Base-by-base conservation (phyloP, 305 asterid species). In the Salvia sclarea region DNA sequence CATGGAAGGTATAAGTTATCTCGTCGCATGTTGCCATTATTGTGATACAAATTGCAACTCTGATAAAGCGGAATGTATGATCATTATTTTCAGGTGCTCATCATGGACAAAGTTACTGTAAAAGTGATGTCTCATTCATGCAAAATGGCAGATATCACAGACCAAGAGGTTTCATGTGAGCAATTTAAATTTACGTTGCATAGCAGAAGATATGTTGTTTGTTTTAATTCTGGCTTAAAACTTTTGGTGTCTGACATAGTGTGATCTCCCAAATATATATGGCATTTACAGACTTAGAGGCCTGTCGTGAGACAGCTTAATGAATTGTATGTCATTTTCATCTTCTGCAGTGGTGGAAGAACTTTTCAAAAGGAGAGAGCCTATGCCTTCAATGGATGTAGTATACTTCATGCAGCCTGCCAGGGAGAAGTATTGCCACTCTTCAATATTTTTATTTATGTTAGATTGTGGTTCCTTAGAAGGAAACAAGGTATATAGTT, bases 141-240 rank as follows among this genome's bases (percentile, higher is more conserved):
- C 85, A 94, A 94, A 86, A 94, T 94, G 99, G 93, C 95, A 63
- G 99, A 94, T 76, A 94, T 94, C 62, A 91, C 97, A 2, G 97
- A 91, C 74, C 93, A 94, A 83, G 97, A 96, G 75, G 85, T 94
- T 83, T 94, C 99, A 65, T 77, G 99, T 94, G 83, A 89, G 96
- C 68, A 50, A 53, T 66, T 66, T 45, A 47, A 55, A 18, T 52
- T 57, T 37, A 20, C 17, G 65, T 33, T 54, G 3, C 64, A 37
- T 47, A 44, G 56, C 16, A 57, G 50, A 59, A 60, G 55, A 52
- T 44, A 22, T 53, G 58, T 44, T 60, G 24, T 14, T 40, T 41
- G 18, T 22, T 66, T 66, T 48, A 47, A 70, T 10, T 68, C 59
- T 17, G 14, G 25, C 43, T 14, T 55, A 22, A 52, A 5, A n/a